Percentiles rank a stretch among this genome's conserved stretches.
Conservation (phyloP, 1,139 yeast genomes). For the Saccharomyces pastorianus region DNA sequence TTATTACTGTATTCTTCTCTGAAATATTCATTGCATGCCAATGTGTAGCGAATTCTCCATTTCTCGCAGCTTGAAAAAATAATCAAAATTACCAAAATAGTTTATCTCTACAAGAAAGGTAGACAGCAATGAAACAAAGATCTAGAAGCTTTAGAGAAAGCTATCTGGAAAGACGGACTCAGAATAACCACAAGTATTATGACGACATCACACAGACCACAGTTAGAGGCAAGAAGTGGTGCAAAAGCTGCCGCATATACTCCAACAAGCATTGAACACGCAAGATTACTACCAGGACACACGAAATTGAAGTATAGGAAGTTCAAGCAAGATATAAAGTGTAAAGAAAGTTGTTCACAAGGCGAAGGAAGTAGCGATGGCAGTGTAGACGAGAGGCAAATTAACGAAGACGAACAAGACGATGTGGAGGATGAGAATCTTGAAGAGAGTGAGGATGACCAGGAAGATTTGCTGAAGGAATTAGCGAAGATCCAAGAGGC, state of each 20-base stretch:
- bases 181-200: conserved; percentile 32
- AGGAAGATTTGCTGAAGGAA: conserved; percentile 43
- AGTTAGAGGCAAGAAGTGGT: conserved; percentile 81
- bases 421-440: conserved; percentile 14
- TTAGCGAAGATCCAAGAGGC: conserved; percentile 45
- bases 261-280: conserved; percentile 47
- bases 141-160: neutral
- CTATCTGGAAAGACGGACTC: neutral
- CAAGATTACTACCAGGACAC: conserved; percentile 66
- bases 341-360: conserved; percentile 7
- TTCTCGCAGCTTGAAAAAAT: neutral
- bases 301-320: conserved; percentile 46
- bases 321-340: conserved; percentile 8
- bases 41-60: neutral
- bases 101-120: neutral
- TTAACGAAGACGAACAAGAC: conserved; percentile 11
- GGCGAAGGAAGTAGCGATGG: conserved; percentile 5
- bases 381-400: conserved; percentile 15
- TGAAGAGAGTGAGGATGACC: conserved; percentile 29
- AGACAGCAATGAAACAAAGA: neutral
- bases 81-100: neutral
- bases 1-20: neutral
- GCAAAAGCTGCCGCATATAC: conserved; percentile 40
- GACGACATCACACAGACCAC: conserved; percentile 90
- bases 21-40: neutral